These are phyloP conservation scores for Colletotrichum chrysophilum DNA, from an alignment of 2,329 filamentous ascomycete species.

Conservation along the genomic window DNA sequence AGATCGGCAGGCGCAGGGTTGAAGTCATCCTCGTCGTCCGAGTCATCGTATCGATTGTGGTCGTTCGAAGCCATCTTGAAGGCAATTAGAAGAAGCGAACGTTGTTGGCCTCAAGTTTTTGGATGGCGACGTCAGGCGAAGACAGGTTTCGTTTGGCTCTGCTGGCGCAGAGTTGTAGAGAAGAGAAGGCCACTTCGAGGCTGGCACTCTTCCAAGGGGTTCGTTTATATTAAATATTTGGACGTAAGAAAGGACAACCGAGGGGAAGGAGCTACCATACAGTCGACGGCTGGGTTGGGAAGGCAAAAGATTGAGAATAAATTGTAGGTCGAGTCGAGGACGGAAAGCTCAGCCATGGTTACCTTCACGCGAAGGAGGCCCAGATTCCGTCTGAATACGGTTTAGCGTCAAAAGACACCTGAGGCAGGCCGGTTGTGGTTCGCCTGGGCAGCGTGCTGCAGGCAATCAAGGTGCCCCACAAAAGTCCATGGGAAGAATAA, in stretches of 20 bases:
- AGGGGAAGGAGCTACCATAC: neutral
- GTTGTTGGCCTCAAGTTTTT: neutral
- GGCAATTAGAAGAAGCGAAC: neutral
- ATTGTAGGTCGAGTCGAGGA: neutral
- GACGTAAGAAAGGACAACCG: neutral
- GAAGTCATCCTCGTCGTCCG: constrained; percentile 86
- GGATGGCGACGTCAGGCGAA: neutral
- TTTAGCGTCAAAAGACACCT: neutral
- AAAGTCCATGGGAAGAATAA: neutral
- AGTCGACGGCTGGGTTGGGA: neutral
- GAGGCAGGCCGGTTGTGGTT: neutral
- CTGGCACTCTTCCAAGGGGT: neutral
- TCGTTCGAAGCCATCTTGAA: constrained; percentile 53
- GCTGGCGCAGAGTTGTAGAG: neutral
- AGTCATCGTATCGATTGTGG: constrained; percentile 60
- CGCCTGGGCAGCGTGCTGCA: neutral
- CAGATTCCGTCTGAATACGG: neutral
- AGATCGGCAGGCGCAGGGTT: constrained; percentile 78
- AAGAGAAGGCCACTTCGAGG: neutral
- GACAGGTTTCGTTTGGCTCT: neutral
- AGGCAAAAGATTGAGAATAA: neutral
- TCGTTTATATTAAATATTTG: neutral
- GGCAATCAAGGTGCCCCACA: neutral
- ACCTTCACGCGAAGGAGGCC: neutral
- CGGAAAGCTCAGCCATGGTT: neutral